A percentile compares a stretch with the other conserved stretches of the same genome.
phyloP scores from a whole-genome alignment of 192 early-diverging fungal genomes.

The Coemansia sp. region DNA sequence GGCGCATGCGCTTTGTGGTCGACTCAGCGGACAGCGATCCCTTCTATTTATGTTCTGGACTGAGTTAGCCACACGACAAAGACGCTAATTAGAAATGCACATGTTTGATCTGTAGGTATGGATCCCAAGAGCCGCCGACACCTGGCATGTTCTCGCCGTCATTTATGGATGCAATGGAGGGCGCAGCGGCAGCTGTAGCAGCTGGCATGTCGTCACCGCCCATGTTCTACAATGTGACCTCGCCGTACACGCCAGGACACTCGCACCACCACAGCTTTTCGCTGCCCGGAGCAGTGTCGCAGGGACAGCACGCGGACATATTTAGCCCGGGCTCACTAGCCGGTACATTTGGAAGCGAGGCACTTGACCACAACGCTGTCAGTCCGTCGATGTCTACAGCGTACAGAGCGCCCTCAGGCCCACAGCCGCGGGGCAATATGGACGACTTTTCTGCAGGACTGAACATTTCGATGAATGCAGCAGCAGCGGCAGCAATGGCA shows the following conservation, averaged over 20 bases:
- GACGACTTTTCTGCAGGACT: constrained; percentile 47
- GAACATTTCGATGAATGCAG: constrained; percentile 51
- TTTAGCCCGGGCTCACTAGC: constrained; percentile 24
- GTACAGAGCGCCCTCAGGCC: constrained; percentile 6
- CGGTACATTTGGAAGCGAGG: constrained; percentile 21
- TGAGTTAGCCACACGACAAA: background rate
- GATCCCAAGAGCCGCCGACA: constrained; percentile 56
- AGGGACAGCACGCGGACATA: constrained; percentile 17
- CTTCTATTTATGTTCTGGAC: constrained; percentile 2
- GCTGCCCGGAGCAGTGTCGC: constrained; percentile 27
- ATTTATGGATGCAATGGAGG: constrained; percentile 63
- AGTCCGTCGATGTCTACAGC: constrained; percentile 7
- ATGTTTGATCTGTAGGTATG: constrained; percentile 11
- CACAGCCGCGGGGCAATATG: constrained; percentile 6
- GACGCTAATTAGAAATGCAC: background rate
- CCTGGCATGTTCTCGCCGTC: constrained; percentile 72
- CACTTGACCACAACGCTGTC: constrained; percentile 8
- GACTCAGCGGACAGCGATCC: background rate
- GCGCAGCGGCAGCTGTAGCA: constrained; percentile 37
- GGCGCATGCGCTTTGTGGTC: constrained; percentile 9
- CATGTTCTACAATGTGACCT: constrained; percentile 39
- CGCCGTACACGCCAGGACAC: constrained; percentile 40
- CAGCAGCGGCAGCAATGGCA: constrained; percentile 17
- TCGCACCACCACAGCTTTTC: constrained; percentile 48
- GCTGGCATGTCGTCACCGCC: constrained; percentile 43